Evolutionary conservation across 768 basidiomycete genomes (phyloP).

Genomic region (Piloderma croceum): DNA sequence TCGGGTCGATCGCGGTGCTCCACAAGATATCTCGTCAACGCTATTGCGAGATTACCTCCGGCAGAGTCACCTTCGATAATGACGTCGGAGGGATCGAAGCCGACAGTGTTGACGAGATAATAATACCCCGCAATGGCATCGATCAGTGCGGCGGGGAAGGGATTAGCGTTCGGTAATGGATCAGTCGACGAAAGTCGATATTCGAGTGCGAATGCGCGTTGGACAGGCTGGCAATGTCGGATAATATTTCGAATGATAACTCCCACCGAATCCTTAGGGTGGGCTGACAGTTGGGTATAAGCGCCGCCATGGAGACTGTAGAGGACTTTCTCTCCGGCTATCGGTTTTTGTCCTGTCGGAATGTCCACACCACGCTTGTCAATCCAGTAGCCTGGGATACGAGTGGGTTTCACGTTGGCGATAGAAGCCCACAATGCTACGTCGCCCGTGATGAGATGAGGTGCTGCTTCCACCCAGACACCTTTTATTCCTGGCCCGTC

Average conservation of each 20-base stretch:
- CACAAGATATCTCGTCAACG: conserved; percentile 33
- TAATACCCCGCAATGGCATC: conserved; percentile 47
- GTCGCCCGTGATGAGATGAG: conserved; percentile 29
- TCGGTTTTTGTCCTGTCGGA: conserved; percentile 15
- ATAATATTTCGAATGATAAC: conserved; percentile 18
- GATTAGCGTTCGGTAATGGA: conserved; percentile 24
- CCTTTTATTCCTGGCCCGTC: conserved; percentile 20
- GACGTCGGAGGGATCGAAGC: conserved; percentile 38
- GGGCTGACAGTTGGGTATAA: conserved; percentile 23
- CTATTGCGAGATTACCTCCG: conserved; percentile 44
- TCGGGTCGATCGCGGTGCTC: conserved; percentile 1
- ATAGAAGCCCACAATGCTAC: conserved; percentile 22
- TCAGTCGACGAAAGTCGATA: conserved; percentile 38
- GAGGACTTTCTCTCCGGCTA: conserved; percentile 28
- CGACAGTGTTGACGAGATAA: conserved; percentile 41
- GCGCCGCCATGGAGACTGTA: conserved; percentile 29
- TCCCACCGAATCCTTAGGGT: conserved; percentile 20
- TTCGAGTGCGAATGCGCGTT: conserved; percentile 36
- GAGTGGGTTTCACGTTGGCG: conserved; percentile 22
- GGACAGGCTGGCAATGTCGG: conserved; percentile 12
- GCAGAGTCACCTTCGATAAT: conserved; percentile 50
- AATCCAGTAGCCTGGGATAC: conserved; percentile 34
- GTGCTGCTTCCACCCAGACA: conserved; percentile 31
- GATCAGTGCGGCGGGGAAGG: conserved; percentile 52
- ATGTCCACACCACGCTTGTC: conserved; percentile 14